Percentiles rank a stretch among this genome's conserved stretches.
phyloP scores from a whole-genome alignment of 306 rosid species.

The Vicia sativa region DNA sequence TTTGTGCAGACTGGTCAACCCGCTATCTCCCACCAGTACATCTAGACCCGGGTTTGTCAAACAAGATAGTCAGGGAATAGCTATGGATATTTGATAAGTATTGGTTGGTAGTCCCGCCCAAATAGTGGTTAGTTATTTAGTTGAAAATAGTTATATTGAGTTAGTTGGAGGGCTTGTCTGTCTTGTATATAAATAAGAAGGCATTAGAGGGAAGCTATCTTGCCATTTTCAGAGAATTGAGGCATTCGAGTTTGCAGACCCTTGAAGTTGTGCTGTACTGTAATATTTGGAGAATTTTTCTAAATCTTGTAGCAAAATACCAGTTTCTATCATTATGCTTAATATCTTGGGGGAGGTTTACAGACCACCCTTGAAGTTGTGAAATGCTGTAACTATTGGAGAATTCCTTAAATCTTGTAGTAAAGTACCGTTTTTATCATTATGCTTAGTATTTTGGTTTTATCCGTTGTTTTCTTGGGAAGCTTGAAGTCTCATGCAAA shows the following conservation, averaged over 20 bases:
- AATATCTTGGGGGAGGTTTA: neutral
- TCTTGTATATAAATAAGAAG: neutral
- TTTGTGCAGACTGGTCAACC: neutral
- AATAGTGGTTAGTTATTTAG: neutral
- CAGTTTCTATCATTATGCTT: slow-evolving; percentile 22
- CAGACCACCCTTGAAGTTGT: slow-evolving; percentile 7
- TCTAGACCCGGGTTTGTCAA: neutral
- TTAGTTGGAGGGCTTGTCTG: neutral
- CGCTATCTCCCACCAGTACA: neutral
- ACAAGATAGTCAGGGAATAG: neutral
- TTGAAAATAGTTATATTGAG: neutral
- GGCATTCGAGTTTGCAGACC: neutral
- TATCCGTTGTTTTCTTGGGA: slow-evolving; percentile 24
- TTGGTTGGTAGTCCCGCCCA: neutral
- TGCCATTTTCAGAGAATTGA: slow-evolving; percentile 9
- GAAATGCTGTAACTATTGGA: neutral
- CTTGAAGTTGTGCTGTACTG: slow-evolving; percentile 8
- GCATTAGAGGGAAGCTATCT: neutral
- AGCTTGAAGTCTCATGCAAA: slow-evolving; percentile 15
- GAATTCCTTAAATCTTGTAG: neutral
- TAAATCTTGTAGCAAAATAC: neutral
- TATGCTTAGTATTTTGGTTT: slow-evolving; percentile 20
- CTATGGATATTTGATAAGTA: neutral
- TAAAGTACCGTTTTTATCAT: slow-evolving; percentile 8
- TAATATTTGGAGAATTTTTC: neutral